These are phyloP conservation scores for Clarireedia paspali DNA, from an alignment of 2,329 filamentous ascomycete genomes.

Conservation along the genomic window DNA sequence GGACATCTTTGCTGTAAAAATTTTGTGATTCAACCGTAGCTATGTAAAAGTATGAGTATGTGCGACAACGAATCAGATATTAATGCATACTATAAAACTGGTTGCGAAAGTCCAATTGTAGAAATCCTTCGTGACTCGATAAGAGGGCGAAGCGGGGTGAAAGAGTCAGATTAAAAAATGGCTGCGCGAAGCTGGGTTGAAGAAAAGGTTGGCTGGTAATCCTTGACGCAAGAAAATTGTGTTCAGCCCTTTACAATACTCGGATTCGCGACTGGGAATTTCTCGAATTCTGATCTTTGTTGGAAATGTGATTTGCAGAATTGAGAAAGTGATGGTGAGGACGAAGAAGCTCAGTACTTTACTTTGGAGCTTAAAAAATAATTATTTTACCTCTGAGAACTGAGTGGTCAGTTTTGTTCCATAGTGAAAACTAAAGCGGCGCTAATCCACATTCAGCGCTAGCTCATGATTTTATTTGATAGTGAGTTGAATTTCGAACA, in stretches of 20 bases:
- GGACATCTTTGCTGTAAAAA: slow-evolving; percentile 6
- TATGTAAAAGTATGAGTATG: neutral
- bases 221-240: too few relatives aligned
- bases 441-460: neutral
- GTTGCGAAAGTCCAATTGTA: slow-evolving; percentile 1
- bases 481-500: neutral
- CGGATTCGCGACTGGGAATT: too few relatives aligned
- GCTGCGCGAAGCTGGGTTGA: too few relatives aligned
- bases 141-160: slow-evolving; percentile 22
- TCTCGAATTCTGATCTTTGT: too few relatives aligned
- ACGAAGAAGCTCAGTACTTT: neutral
- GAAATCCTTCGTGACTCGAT: slow-evolving; percentile 11
- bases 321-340: neutral
- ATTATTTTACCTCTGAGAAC: neutral
- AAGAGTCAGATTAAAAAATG: slow-evolving; percentile 10
- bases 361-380: neutral
- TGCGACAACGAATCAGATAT: slow-evolving; percentile 1
- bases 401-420: slow-evolving; percentile 4
- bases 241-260: too few relatives aligned
- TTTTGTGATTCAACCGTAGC: neutral
- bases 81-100: neutral
- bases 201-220: too few relatives aligned
- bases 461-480: slow-evolving; percentile 3
- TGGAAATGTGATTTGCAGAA: neutral
- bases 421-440: neutral